Percentiles rank a stretch among this genome's conserved stretches.
Conservation (phyloP, 2,329 filamentous ascomycete genomes). For the Lachnellula subtilissima region DNA sequence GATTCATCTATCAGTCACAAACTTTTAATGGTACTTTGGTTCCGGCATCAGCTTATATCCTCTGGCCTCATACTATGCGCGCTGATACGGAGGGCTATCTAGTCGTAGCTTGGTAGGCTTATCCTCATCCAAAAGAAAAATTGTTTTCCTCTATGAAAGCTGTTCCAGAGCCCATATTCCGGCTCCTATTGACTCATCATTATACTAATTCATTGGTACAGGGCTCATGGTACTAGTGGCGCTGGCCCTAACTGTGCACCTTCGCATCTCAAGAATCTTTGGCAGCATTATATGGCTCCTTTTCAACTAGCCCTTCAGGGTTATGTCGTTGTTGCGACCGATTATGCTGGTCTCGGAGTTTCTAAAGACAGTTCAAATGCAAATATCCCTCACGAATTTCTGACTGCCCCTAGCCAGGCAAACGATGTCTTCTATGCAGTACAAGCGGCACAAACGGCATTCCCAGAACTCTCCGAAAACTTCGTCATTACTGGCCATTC, state of each 20-base stretch:
- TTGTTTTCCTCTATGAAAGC: too few species aligned
- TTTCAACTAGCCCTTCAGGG: slow-evolving; percentile 39
- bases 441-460: slow-evolving; percentile 38
- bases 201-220: too few species aligned
- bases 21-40: not conserved
- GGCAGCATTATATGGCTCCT: slow-evolving; percentile 37
- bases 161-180: too few species aligned
- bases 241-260: slow-evolving; percentile 37
- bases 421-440: slow-evolving; percentile 42
- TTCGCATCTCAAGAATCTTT: slow-evolving; percentile 37
- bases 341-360: slow-evolving; percentile 43
- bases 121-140: too few species aligned
- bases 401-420: slow-evolving; percentile 35
- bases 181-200: too few species aligned
- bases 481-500: slow-evolving; percentile 45
- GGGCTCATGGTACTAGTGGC: slow-evolving; percentile 40
- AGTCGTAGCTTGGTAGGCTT: slow-evolving; percentile 4
- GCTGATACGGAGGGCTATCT: not conserved
- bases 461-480: slow-evolving; percentile 32
- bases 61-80: not conserved
- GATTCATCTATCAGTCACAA: slow-evolving; percentile 2
- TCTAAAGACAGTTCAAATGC: slow-evolving; percentile 31
- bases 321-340: slow-evolving; percentile 41
- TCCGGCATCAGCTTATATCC: slow-evolving; percentile 1
- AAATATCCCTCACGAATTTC: slow-evolving; percentile 38